Conservation (phyloP, 2,329 filamentous ascomycete genomes). For the Keithomyces neogunnii region DNA sequence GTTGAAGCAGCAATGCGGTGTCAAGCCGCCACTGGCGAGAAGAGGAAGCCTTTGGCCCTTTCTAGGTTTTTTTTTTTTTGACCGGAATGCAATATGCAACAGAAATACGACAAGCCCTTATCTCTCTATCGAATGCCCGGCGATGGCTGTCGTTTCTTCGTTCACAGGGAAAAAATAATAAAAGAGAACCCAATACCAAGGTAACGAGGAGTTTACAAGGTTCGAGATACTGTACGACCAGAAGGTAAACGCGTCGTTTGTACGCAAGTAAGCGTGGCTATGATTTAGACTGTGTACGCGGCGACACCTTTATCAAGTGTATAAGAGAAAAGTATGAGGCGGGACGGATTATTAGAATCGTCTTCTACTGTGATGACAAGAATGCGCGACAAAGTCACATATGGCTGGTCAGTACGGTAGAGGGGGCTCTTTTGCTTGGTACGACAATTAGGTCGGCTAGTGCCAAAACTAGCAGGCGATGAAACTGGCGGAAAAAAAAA, state of each 20-base stretch:
- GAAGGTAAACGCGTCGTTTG: neutral
- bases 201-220: neutral
- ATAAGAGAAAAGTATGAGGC: slow-evolving; percentile 6
- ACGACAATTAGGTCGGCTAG: slow-evolving; percentile 1
- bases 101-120: neutral
- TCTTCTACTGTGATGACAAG: slow-evolving; percentile 14
- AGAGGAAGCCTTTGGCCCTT: neutral
- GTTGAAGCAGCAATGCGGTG: neutral
- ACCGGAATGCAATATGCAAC: neutral
- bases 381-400: slow-evolving; percentile 11
- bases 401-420: slow-evolving; percentile 2
- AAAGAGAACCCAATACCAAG: neutral
- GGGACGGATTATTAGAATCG: slow-evolving; percentile 7
- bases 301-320: slow-evolving; percentile 1
- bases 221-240: slow-evolving; percentile 2
- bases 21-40: neutral
- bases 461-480: neutral
- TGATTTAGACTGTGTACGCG: slow-evolving; percentile 9
- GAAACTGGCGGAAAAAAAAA: neutral
- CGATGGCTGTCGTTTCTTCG: neutral
- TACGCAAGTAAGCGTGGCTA: neutral
- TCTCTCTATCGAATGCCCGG: neutral
- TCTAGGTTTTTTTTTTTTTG: neutral
- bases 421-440: neutral
- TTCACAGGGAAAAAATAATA: neutral